phyloP scores from a whole-genome alignment of 768 basidiomycete genomes.

The Collybia nuda region DNA sequence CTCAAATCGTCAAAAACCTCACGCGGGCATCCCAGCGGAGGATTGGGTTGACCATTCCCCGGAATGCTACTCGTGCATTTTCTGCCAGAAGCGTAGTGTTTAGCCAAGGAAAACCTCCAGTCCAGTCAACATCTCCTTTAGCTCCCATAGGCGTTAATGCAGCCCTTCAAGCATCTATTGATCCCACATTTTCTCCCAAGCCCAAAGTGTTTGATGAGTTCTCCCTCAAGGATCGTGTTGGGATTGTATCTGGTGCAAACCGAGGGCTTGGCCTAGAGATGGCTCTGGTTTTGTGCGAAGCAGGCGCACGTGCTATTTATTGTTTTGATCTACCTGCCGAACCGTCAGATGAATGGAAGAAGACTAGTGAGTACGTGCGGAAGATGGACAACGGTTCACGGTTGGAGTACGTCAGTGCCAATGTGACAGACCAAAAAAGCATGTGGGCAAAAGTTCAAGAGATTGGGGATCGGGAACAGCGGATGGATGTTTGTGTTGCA shows the following conservation, averaged over 20 bases:
- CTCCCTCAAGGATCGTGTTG: conserved; percentile 55
- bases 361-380: conserved; percentile 50
- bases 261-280: conserved; percentile 82
- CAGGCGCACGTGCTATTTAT: conserved; percentile 68
- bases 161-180: conserved; percentile 43
- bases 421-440: conserved; percentile 63
- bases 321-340: conserved; percentile 61
- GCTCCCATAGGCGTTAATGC: conserved; percentile 65
- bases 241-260: conserved; percentile 63
- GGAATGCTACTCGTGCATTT: too few species aligned
- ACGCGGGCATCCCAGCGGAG: too few species aligned
- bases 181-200: conserved; percentile 31
- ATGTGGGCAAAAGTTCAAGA: conserved; percentile 56
- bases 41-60: too few species aligned
- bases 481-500: conserved; percentile 77
- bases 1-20: neutral
- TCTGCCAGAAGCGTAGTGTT: neutral
- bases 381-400: conserved; percentile 40
- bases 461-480: conserved; percentile 65
- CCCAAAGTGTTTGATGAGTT: conserved; percentile 63
- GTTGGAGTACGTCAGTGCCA: conserved; percentile 61
- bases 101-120: conserved; percentile 13
- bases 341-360: conserved; percentile 58
- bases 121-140: conserved; percentile 50
- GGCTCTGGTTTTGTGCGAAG: conserved; percentile 73